phyloP scores from a whole-genome alignment of 768 basidiomycete species.

The Leccinum arenicola region DNA sequence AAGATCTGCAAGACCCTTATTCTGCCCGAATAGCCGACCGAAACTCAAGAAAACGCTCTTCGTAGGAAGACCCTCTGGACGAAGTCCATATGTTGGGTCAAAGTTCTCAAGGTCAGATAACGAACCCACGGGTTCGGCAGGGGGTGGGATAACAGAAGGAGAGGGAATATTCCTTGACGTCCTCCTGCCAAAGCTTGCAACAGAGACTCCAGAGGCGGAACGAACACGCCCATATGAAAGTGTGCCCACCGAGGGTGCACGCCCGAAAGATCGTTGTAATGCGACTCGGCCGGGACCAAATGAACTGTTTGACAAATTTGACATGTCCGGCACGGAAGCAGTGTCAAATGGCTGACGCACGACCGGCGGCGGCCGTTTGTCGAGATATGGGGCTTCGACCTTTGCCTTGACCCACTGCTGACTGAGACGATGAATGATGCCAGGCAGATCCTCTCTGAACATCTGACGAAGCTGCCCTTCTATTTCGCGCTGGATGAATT shows the following conservation, averaged over 20 bases:
- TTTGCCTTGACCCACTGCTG: slow-evolving; percentile 96
- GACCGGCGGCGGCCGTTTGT: slow-evolving; percentile 45
- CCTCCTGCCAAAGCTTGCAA: slow-evolving; percentile 31
- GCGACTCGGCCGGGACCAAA: slow-evolving; percentile 12
- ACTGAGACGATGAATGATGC: slow-evolving; percentile 93
- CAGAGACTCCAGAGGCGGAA: slow-evolving; percentile 42
- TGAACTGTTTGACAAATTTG: slow-evolving; percentile 19
- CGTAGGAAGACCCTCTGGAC: slow-evolving; percentile 85
- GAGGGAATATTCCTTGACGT: slow-evolving; percentile 20
- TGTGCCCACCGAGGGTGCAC: slow-evolving; percentile 21
- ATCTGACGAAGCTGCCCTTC: slow-evolving; percentile 96
- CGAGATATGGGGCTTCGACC: slow-evolving; percentile 87
- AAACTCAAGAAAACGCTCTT: slow-evolving; percentile 83
- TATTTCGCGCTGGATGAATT: slow-evolving; percentile 96
- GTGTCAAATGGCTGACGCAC: slow-evolving; percentile 36
- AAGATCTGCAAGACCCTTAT: slow-evolving; percentile 76
- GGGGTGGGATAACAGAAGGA: slow-evolving; percentile 19
- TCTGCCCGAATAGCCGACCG: slow-evolving; percentile 64
- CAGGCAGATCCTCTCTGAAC: slow-evolving; percentile 96
- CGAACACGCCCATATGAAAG: slow-evolving; percentile 32
- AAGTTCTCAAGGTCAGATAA: slow-evolving; percentile 70
- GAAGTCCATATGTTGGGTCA: slow-evolving; percentile 94
- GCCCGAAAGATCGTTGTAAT: slow-evolving; percentile 25
- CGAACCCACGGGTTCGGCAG: slow-evolving; percentile 25
- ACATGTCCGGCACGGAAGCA: slow-evolving; percentile 42